Conservation (phyloP, 1,139 yeast genomes). For the Lodderomyces jiufengensis region DNA sequence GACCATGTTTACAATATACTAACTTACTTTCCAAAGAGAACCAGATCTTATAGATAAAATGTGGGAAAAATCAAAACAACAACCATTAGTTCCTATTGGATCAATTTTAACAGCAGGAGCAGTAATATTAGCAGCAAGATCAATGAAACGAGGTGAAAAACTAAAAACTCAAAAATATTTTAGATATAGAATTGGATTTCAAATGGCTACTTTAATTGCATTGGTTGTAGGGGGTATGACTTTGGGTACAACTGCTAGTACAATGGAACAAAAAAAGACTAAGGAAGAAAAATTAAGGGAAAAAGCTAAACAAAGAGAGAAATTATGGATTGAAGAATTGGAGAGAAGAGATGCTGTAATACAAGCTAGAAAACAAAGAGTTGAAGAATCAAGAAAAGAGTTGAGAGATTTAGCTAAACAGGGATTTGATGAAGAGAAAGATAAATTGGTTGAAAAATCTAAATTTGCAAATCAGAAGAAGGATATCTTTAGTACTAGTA, state of each 20-base stretch:
- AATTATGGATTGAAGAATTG: constrained; percentile 86
- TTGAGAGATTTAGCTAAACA: constrained; percentile 38
- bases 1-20: constrained; percentile 4
- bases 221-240: constrained; percentile 73
- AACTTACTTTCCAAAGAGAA: constrained; percentile 18
- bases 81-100: constrained; percentile 82
- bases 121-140: constrained; percentile 71
- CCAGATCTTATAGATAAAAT: constrained; percentile 30
- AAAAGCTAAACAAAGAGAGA: constrained; percentile 82
- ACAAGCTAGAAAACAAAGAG: constrained; percentile 55
- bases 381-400: constrained; percentile 38
- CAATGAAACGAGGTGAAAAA: constrained; percentile 69
- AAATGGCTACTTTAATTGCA: constrained; percentile 77
- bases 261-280: constrained; percentile 39
- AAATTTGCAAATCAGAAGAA: no score
- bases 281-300: constrained; percentile 61
- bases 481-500: not conserved
- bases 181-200: constrained; percentile 86
- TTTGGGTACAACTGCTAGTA: constrained; percentile 44
- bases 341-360: constrained; percentile 76
- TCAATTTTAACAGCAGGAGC: constrained; percentile 77
- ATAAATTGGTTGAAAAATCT: not conserved
- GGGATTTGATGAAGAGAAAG: constrained; percentile 31
- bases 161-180: constrained; percentile 80
- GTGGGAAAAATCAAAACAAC: constrained; percentile 53